These are phyloP conservation scores for Colletotrichum echinochloae DNA, from an alignment of 2,329 filamentous ascomycete species.

Conservation along the genomic window DNA sequence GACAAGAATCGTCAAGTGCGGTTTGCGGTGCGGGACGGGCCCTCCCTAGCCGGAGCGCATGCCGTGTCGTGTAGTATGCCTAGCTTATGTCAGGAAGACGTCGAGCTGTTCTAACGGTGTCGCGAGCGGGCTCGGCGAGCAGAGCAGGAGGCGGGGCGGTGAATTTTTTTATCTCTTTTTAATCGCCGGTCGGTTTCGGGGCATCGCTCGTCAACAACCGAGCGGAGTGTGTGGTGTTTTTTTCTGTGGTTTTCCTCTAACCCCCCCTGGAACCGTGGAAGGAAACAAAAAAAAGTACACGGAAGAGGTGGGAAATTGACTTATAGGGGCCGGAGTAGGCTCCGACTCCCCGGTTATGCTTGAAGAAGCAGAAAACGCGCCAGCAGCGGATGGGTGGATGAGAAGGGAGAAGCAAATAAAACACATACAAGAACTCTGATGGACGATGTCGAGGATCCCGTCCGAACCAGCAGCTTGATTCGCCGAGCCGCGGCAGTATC, in stretches of 20 bases:
- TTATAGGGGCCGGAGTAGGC: conserved; percentile 19
- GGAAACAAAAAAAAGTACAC: conserved; percentile 13
- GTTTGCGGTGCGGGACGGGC: neutral
- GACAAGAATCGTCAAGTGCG: neutral
- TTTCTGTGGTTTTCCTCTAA: neutral
- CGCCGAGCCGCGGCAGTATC: neutral
- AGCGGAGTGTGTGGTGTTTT: conserved; percentile 18
- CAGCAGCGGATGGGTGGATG: neutral
- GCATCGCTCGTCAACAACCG: conserved; percentile 11
- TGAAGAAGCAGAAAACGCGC: conserved; percentile 10
- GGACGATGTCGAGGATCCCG: neutral
- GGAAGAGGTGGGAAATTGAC: conserved; percentile 25
- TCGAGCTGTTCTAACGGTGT: neutral
- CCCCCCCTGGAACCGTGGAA: neutral
- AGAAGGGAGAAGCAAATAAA: neutral
- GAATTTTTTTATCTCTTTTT: neutral
- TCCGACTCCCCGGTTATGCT: conserved; percentile 32
- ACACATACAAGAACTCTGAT: neutral
- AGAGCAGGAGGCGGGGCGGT: conserved; percentile 2
- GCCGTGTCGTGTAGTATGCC: neutral
- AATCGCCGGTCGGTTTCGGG: neutral
- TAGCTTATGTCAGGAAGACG: neutral
- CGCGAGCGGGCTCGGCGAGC: conserved; percentile 7
- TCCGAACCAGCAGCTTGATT: neutral
- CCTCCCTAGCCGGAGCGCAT: neutral